Conservation (phyloP, 306 rosid genomes). For the Glycyrrhiza uralensis region DNA sequence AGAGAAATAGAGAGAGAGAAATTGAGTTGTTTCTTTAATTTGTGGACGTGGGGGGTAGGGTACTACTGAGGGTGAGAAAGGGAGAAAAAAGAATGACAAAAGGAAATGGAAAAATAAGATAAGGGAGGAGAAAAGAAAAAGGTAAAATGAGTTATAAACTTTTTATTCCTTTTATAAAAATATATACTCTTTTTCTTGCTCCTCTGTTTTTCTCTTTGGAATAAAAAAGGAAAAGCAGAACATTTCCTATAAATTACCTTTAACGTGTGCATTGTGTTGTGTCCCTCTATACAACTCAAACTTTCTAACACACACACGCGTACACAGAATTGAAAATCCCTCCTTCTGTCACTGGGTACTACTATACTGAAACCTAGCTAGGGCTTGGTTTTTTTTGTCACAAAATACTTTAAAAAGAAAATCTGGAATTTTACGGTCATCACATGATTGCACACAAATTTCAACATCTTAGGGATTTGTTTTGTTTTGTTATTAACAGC, state of each 20-base stretch:
- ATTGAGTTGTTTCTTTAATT: constrained; percentile 33
- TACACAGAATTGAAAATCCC: constrained; percentile 20
- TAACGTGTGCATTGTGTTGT: constrained; percentile 51
- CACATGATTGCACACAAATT: constrained; percentile 46
- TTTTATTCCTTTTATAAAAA: constrained; percentile 30
- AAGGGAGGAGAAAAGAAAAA: constrained; percentile 19
- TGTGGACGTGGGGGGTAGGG: constrained; percentile 68
- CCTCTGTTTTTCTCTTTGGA: constrained; percentile 20
- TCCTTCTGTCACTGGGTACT: constrained; percentile 30
- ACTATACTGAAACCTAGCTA: constrained; percentile 44
- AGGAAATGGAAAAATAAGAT: constrained; percentile 31
- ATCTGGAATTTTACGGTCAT: constrained; percentile 23
- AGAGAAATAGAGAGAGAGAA: constrained; percentile 26
- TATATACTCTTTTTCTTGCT: constrained; percentile 8
- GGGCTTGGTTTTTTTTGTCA: constrained; percentile 34
- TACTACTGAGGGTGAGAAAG: constrained; percentile 41
- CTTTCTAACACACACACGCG: constrained; percentile 37
- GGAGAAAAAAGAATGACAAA: constrained; percentile 30
- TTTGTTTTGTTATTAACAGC: constrained; percentile 36
- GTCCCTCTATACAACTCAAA: constrained; percentile 53
- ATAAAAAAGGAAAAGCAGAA: constrained; percentile 30
- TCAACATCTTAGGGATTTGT: constrained; percentile 54
- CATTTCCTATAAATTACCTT: constrained; percentile 30
- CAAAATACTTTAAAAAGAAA: constrained; percentile 5
- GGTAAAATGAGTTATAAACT: constrained; percentile 29